These are phyloP conservation scores for Exophiala mesophila DNA, from an alignment of 2,329 filamentous ascomycete genomes.

Conservation along the genomic window DNA sequence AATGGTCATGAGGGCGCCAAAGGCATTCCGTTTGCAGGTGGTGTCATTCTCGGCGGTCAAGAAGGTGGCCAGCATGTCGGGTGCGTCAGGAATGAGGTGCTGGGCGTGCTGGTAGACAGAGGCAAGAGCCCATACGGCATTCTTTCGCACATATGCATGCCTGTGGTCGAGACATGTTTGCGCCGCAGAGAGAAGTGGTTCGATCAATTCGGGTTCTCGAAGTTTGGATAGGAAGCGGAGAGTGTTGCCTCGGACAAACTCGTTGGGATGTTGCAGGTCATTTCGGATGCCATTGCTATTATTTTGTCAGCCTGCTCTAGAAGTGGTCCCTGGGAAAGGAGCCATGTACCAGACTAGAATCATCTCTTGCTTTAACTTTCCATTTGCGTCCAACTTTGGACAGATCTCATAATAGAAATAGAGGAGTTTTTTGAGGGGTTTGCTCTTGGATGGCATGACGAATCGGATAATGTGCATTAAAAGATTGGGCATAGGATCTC, in stretches of 20 bases:
- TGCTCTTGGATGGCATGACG: slow-evolving; percentile 97
- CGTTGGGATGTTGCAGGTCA: slow-evolving; percentile 94
- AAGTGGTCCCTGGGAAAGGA: not conserved
- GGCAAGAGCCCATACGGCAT: slow-evolving; percentile 89
- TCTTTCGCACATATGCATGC: slow-evolving; percentile 97
- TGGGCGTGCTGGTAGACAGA: slow-evolving; percentile 91
- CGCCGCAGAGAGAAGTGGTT: slow-evolving; percentile 88
- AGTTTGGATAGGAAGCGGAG: slow-evolving; percentile 95
- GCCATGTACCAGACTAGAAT: slow-evolving; percentile 85
- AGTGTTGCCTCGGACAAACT: slow-evolving; percentile 98
- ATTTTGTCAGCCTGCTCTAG: slow-evolving; percentile 2
- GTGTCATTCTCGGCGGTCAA: slow-evolving; percentile 85
- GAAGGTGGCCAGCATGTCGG: slow-evolving; percentile 86
- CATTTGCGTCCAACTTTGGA: slow-evolving; percentile 83
- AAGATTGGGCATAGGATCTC: slow-evolving; percentile 88
- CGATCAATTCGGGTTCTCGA: slow-evolving; percentile 89
- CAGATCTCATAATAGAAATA: slow-evolving; percentile 97
- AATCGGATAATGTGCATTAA: slow-evolving; percentile 99
- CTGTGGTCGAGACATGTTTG: slow-evolving; percentile 90
- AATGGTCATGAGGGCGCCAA: slow-evolving; percentile 83
- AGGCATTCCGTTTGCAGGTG: slow-evolving; percentile 97
- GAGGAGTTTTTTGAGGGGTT: slow-evolving; percentile 92
- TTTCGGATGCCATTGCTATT: slow-evolving; percentile 93
- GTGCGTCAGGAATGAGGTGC: slow-evolving; percentile 86
- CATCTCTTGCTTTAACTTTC: slow-evolving; percentile 99